Evolutionary conservation across 805 yeast species (phyloP).

Genomic region (Saccharomycodes ludwigii): DNA sequence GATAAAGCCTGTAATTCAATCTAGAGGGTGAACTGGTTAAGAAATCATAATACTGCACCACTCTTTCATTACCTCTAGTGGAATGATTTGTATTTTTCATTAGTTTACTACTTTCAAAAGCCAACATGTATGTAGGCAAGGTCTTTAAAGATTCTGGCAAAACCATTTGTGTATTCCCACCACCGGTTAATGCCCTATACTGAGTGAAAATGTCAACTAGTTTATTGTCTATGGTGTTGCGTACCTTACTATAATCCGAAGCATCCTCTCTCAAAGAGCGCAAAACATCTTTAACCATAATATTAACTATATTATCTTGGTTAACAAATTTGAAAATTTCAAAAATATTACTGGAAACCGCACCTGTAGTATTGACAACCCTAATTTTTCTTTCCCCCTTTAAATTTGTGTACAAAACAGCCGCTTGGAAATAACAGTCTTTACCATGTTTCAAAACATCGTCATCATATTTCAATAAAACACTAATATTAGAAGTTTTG

Average conservation of each 20-base stretch:
- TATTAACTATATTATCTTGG: conserved; percentile 48
- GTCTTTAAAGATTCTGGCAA: conserved; percentile 73
- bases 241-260: conserved; percentile 35
- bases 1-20: conserved; percentile 60
- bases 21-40: conserved; percentile 42
- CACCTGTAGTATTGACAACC: conserved; percentile 72
- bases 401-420: conserved; percentile 68
- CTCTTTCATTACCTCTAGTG: conserved; percentile 50
- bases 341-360: conserved; percentile 60
- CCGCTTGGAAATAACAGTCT: conserved; percentile 87
- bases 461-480: conserved; percentile 68
- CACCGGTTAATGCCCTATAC: conserved; percentile 38
- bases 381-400: conserved; percentile 74
- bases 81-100: conserved; percentile 29
- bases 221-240: conserved; percentile 40
- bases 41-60: conserved; percentile 26
- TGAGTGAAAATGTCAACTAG: conserved; percentile 44
- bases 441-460: conserved; percentile 45
- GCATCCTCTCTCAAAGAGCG: conserved; percentile 14
- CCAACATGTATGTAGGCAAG: conserved; percentile 51
- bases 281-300: conserved; percentile 40
- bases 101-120: conserved; percentile 58
- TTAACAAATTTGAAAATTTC: conserved; percentile 74
- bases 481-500: conserved; percentile 53
- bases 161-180: conserved; percentile 47